phyloP scores from a whole-genome alignment of 805 yeast species.

The Debaryomyces maramus region DNA sequence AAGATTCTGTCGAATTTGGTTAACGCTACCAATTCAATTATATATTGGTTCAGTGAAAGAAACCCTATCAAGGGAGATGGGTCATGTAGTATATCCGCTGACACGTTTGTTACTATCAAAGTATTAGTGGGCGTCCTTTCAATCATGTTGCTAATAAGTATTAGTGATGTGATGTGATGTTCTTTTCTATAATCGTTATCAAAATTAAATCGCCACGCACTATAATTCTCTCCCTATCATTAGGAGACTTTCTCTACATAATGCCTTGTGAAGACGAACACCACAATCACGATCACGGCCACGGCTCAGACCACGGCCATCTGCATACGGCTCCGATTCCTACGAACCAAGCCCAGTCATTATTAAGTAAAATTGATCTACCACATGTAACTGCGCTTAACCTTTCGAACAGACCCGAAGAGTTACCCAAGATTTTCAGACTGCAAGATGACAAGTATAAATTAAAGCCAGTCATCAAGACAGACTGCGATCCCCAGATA shows the following conservation, averaged over 20 bases:
- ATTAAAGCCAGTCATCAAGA: slow-evolving; percentile 49
- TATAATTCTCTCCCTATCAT: too few relatives aligned
- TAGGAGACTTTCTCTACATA: too few relatives aligned
- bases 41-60: slow-evolving; percentile 22
- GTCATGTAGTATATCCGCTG: slow-evolving; percentile 19
- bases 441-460: slow-evolving; percentile 48
- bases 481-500: slow-evolving; percentile 82
- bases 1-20: slow-evolving; percentile 35
- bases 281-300: slow-evolving; percentile 25
- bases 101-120: slow-evolving; percentile 33
- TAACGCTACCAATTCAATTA: slow-evolving; percentile 35
- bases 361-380: slow-evolving; percentile 60
- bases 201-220: neutral
- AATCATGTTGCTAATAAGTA: too few relatives aligned
- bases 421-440: slow-evolving; percentile 55
- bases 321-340: slow-evolving; percentile 62
- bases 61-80: slow-evolving; percentile 28
- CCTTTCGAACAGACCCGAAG: slow-evolving; percentile 51
- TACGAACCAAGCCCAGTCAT: slow-evolving; percentile 68
- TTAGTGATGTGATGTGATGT: too few relatives aligned
- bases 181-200: too few relatives aligned
- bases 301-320: slow-evolving; percentile 35
- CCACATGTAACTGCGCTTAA: slow-evolving; percentile 65
- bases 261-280: slow-evolving; percentile 36
- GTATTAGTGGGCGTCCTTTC: slow-evolving; percentile 30